phyloP scores from a whole-genome alignment of 352 stramenopile genomes.

The Ophiocytium majus region DNA sequence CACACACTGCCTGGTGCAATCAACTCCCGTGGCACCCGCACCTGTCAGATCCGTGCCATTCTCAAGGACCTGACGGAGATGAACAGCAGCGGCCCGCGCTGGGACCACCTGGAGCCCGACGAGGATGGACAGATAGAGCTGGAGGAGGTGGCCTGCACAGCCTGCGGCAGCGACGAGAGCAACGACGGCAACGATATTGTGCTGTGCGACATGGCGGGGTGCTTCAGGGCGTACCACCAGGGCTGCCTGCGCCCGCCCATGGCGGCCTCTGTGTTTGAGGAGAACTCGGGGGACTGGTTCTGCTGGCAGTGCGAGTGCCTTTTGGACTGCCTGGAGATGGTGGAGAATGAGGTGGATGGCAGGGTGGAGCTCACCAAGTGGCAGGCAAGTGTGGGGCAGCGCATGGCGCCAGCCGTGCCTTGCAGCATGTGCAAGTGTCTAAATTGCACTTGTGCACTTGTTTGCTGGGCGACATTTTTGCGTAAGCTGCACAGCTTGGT shows the following conservation, averaged over 20 bases:
- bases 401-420: too few relatives aligned
- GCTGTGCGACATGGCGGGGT: constrained; percentile 49
- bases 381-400: constrained; percentile 12
- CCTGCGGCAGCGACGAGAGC: constrained; percentile 31
- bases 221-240: constrained; percentile 55
- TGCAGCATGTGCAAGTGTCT: too few relatives aligned
- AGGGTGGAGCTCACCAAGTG: background rate
- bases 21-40: too few relatives aligned
- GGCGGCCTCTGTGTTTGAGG: constrained; percentile 30
- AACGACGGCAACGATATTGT: constrained; percentile 49
- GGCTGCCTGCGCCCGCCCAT: constrained; percentile 46
- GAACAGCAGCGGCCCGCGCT: constrained; percentile 39
- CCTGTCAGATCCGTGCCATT: constrained; percentile 33
- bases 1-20: too few relatives aligned
- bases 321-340: constrained; percentile 45
- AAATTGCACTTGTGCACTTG: too few relatives aligned
- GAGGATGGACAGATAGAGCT: constrained; percentile 52
- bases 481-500: too few relatives aligned
- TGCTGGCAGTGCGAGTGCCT: constrained; percentile 57
- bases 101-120: constrained; percentile 41
- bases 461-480: too few relatives aligned
- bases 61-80: constrained; percentile 47
- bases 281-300: constrained; percentile 48
- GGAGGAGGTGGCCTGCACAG: constrained; percentile 47
- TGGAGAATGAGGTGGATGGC: constrained; percentile 42